Evolutionary conservation across 331 rosid species (phyloP).

Genomic region (Malus hybrid): DNA sequence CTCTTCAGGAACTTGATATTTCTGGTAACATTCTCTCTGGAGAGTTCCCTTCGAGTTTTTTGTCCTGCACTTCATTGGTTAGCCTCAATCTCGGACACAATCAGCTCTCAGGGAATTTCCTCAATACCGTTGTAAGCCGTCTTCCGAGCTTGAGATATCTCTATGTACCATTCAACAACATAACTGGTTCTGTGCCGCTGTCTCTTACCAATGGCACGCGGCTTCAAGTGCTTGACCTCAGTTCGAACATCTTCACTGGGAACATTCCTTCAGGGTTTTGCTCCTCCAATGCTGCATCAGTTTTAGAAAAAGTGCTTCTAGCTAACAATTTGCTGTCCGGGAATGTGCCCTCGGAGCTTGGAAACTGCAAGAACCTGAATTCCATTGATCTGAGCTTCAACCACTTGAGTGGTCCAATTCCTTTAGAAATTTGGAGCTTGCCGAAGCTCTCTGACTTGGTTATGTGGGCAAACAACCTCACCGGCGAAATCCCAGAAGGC

Average conservation of each 20-base stretch:
- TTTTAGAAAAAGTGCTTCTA: slow-evolving; percentile 48
- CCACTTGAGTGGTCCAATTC: slow-evolving; percentile 47
- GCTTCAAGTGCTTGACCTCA: slow-evolving; percentile 54
- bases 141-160: slow-evolving; percentile 38
- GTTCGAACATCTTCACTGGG: slow-evolving; percentile 48
- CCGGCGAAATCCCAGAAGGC: slow-evolving; percentile 51
- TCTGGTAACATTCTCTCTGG: slow-evolving; percentile 49
- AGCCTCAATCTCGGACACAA: slow-evolving; percentile 46
- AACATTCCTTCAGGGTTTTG: slow-evolving; percentile 44
- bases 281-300: slow-evolving; percentile 8
- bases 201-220: slow-evolving; percentile 37
- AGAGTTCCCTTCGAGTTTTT: slow-evolving; percentile 39
- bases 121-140: slow-evolving; percentile 30
- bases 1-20: slow-evolving; percentile 46
- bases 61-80: slow-evolving; percentile 34
- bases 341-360: slow-evolving; percentile 40
- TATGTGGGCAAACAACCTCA: slow-evolving; percentile 65
- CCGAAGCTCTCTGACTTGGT: slow-evolving; percentile 45
- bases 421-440: slow-evolving; percentile 42
- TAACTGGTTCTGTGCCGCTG: slow-evolving; percentile 48
- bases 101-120: slow-evolving; percentile 42
- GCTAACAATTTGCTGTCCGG: slow-evolving; percentile 49
- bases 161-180: slow-evolving; percentile 49
- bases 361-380: slow-evolving; percentile 42
- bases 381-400: slow-evolving; percentile 64